Evolutionary conservation across 495 filamentous ascomycete species (phyloP), one percentile per base, ranked within the genome.

Genomic region (Talaromyces adpressus): DNA sequence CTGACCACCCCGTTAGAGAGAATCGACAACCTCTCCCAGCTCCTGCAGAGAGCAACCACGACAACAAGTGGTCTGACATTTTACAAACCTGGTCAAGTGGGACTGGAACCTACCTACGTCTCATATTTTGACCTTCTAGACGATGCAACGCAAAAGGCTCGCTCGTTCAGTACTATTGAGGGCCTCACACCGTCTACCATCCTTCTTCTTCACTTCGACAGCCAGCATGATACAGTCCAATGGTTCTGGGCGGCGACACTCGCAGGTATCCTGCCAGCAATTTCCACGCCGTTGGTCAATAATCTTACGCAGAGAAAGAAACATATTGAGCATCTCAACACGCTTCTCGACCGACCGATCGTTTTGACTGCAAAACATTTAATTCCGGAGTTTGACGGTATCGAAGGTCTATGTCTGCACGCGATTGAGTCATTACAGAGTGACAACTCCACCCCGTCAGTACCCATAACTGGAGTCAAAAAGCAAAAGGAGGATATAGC

Each of bases 241-340:
- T 84, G 73, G 76, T 77, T 81, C 63, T 84, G 79, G 80, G 70
- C 76, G 14, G 72, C 77, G 16, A 58, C 77, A 7, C 61, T 70
- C 7, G 75, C 78, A 12, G 73, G 74, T 2, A 72, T 65, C 11
- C 59, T 80, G 8, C 81, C 80, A 11, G 76, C 69, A 22, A 67
- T 80, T 25, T 78, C 77, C 2, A 70, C 73, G 16, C 70, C 74
- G 23, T 68, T 81, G 30, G 68, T 68, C 34, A 71, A 76, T 14
- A 71, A 77, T 61, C 27, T 63, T 0, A 65, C 67, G 2, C 64
- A 75, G n/a, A 71, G 77, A 6, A 8, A 63, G 22, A 69, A 70
- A 25, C 67, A 69, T 57, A 4, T 71, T 14, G 4, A 58, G 23
- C 67, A 70, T 57, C 34, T 72, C 12, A 14, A 47, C 0, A 54